Conservation (phyloP, 495 filamentous ascomycete species). For the Pyrenula massariospora region DNA sequence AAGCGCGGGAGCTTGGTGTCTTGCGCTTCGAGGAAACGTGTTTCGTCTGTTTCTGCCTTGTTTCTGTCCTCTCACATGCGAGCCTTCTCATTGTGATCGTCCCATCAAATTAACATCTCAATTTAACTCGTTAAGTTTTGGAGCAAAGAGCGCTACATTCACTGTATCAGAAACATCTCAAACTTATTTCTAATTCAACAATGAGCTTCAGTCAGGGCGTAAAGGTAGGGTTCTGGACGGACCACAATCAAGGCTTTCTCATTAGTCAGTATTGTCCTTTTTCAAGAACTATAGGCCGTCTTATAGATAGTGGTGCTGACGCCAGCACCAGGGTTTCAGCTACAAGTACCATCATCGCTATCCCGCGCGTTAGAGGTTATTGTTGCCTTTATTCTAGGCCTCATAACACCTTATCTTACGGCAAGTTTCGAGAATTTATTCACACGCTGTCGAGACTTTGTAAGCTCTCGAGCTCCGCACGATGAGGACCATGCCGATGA, state of each 20-base stretch:
- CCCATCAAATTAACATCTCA: too few relatives aligned
- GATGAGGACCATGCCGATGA: background rate
- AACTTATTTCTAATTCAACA: too few relatives aligned
- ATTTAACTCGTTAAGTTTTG: too few relatives aligned
- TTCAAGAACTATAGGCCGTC: background rate
- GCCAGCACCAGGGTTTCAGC: background rate
- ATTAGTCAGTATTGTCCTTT: background rate
- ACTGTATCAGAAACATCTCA: too few relatives aligned
- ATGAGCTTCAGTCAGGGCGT: background rate
- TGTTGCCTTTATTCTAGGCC: background rate
- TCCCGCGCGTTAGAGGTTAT: background rate
- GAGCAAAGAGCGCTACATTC: too few relatives aligned
- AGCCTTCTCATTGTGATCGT: too few relatives aligned
- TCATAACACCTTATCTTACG: background rate
- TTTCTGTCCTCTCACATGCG: too few relatives aligned
- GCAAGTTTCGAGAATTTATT: background rate
- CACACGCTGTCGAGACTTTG: background rate
- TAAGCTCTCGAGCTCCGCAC: background rate
- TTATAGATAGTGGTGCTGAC: background rate
- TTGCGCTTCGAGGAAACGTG: too few relatives aligned
- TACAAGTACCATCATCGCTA: background rate
- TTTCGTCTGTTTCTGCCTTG: too few relatives aligned
- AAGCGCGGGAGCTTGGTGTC: too few relatives aligned
- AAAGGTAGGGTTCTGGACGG: background rate
- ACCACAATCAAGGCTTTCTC: background rate